Base-by-base conservation (phyloP, 2,329 filamentous ascomycete genomes). In the Aspergillaceae sp. region DNA sequence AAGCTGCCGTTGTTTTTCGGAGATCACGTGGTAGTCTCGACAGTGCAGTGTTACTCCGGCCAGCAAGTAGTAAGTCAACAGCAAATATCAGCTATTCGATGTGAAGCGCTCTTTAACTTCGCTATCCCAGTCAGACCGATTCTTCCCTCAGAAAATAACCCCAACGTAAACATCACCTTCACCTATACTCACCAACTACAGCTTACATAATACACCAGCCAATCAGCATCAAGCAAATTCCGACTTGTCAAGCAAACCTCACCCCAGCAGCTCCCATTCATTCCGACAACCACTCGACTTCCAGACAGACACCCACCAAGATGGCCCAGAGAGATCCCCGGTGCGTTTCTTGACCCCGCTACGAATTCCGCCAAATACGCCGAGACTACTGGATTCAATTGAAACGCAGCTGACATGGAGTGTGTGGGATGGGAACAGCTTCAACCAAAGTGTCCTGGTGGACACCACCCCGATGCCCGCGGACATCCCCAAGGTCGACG, bases 381-480 rank as follows among this genome's bases (percentile, higher is more conserved):
- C 32, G 46, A 47, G 44, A 46, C 51, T 49, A 54, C 66, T 52
- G 43, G 19, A 19, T 19, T 19, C 19, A 19, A 19, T 19, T 19
- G 19, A 19, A 19, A 19, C 19, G 19, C 19, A 19, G 19, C 19
- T 19, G 19, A 19, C 19, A 19, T 19, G 19, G 19, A 19, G 19
- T 19, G 19, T 19, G 19, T 19, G 19, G 19, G 19, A 54, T 51
- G 54, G 56, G 66, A 56, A 45, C 71, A 97, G 92, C 70, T 97
- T 97, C 84, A 89, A 88, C 74, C 87, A 95, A 75, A 77, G 89
- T 68, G 78, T 86, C 74, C 86, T 97, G 73, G 80, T 92, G 76
- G 92, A 98, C 78, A 92, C 87, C 64, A 95, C 92, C 58, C 91
- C 92, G 63, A 86, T 98, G 64, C 92, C 92, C 56, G 83, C 87